Conservation (phyloP, 2,329 filamentous ascomycete species). For the Pestalotiopsis sp. region DNA sequence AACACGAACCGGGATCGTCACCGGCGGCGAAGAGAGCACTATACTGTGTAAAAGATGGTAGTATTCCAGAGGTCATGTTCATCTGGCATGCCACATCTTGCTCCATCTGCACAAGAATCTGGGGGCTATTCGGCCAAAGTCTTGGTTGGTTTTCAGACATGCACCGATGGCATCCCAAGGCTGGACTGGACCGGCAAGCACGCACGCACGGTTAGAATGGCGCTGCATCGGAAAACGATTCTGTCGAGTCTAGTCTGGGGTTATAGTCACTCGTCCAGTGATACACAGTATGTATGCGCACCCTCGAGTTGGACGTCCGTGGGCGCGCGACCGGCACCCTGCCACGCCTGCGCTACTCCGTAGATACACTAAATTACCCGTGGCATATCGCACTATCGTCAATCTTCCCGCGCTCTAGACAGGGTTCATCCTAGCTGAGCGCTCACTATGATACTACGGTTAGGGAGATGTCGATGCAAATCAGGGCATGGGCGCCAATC, state of each 20-base stretch:
- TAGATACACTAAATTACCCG: not conserved
- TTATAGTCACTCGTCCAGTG: not conserved
- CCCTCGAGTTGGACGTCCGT: not conserved
- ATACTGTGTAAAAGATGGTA: not conserved
- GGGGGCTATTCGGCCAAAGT: not conserved
- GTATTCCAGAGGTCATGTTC: not conserved
- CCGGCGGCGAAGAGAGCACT: not conserved
- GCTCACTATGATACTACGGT: not conserved
- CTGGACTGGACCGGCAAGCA: not conserved
- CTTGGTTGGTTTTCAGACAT: not conserved
- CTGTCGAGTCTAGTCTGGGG: not conserved
- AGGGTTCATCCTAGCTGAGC: conserved; percentile 1
- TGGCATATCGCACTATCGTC: conserved; percentile 6
- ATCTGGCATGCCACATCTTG: not conserved
- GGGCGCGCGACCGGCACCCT: not conserved
- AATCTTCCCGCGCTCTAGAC: conserved; percentile 4
- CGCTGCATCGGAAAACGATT: not conserved
- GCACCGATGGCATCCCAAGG: not conserved
- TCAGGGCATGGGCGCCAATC: conserved; percentile 1
- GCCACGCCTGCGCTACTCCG: not conserved
- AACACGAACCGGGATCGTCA: not conserved
- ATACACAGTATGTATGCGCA: not conserved
- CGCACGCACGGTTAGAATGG: not conserved
- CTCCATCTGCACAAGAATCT: not conserved
- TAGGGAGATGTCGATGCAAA: not conserved